Evolutionary conservation across 345 rosid species (phyloP), one percentile per base, ranked within the genome.

Genomic region (Salix brachista): DNA sequence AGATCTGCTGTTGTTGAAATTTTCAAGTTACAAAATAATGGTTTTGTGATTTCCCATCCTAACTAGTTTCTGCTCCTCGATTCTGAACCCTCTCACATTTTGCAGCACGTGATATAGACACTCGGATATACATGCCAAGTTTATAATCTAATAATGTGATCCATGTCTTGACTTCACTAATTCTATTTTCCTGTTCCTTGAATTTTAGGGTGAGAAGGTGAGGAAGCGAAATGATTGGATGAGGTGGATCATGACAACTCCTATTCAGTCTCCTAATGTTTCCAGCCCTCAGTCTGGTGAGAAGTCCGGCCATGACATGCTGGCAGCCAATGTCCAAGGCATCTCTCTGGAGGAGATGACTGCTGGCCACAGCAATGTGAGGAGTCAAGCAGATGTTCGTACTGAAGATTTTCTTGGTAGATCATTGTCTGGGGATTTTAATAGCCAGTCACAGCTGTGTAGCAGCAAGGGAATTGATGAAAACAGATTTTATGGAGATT

Each of bases 191-290:
- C 14, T 69, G 58, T 19, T 17, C 26, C n/a, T 32, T 52, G 58
- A 67, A 44, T 79, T 77, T 46, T 78, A 92, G 98, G 97, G 94
- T 67, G 95, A 94, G 67, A 79, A 82, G 67, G 82, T 92, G 37
- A 90, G 98, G 86, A 91, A 81, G 83, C 87, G 89, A 37, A 66
- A 79, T 42, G 91, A 88, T 39, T 91, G 98, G 98, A 79, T 70
- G 83, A 76, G 70, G 10, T 94, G 94, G 96, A 66, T 91, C 67
- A 77, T 90, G 86, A 90, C 90, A 42, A 67, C 79, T 62, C 39
- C 83, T 19, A 75, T 78, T 68, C 85, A 84, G 60, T 74, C 81
- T 75, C 82, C 88, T 39, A 77, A 71, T 76, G 32, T 44, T 76
- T 65, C 86, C 6, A 79, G 83, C 70, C 67, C 85, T 26, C 82